Percentiles rank a stretch among this genome's conserved stretches.
These are phyloP conservation scores for Alloteropsis semialata DNA, from an alignment of 176 grass and related monocot genomes.

Conservation along the genomic window DNA sequence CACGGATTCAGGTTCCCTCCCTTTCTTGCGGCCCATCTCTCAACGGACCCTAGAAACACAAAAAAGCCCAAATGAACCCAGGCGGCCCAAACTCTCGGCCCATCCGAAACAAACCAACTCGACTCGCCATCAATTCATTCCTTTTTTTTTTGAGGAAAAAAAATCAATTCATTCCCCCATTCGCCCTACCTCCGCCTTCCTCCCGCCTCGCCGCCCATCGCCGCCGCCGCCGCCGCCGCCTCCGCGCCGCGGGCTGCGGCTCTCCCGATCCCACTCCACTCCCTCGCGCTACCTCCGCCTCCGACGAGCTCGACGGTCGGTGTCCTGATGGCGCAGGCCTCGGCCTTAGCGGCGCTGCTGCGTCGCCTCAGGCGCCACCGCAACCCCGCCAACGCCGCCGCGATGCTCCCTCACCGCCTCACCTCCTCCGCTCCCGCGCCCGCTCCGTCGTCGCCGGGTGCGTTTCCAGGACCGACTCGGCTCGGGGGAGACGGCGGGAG, in stretches of 20 bases:
- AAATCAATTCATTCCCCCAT: background rate
- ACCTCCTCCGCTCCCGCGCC: background rate
- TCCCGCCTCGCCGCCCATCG: conserved; percentile 1
- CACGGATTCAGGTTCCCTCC: too few species aligned
- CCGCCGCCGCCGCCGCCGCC: background rate
- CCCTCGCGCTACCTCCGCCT: background rate
- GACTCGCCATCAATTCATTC: background rate
- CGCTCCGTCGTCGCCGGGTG: background rate
- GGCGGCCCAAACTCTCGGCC: background rate
- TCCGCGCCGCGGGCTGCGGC: background rate
- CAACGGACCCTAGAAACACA: too few species aligned
- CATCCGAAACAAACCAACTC: background rate
- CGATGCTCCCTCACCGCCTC: conserved; percentile 20
- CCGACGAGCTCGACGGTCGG: background rate
- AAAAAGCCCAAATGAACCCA: background rate
- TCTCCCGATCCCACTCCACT: background rate
- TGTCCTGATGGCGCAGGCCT: conserved; percentile 26
- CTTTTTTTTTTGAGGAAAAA: too few species aligned
- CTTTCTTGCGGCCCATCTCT: background rate
- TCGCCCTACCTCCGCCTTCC: background rate
- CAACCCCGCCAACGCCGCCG: background rate
- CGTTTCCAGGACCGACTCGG: background rate
- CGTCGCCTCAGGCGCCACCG: conserved; percentile 32
- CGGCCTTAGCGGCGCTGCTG: conserved; percentile 10
- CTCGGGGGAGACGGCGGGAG: background rate